Conservation (phyloP, 805 yeast genomes). For the Ascoidea tarda region DNA sequence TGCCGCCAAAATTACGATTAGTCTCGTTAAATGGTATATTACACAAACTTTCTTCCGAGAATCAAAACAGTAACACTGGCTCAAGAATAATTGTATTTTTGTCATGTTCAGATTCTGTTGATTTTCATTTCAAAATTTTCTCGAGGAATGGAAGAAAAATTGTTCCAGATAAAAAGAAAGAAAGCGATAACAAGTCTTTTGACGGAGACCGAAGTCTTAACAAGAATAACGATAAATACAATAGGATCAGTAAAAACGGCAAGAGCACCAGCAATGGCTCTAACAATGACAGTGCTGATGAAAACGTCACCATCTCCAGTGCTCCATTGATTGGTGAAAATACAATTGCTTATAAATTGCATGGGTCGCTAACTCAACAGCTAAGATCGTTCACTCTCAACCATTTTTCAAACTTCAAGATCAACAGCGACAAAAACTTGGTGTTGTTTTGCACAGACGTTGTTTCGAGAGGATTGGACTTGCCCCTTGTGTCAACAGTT, state of each 20-base stretch:
- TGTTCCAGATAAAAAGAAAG: constrained; percentile 5
- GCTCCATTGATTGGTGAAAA: constrained; percentile 36
- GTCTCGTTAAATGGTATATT: constrained; percentile 66
- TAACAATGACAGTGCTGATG: constrained; percentile 12
- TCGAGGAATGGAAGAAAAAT: constrained; percentile 39
- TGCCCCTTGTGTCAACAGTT: constrained; percentile 75
- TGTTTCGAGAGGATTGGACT: constrained; percentile 92
- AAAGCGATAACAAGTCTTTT: constrained; percentile 6
- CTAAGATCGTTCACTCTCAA: constrained; percentile 65
- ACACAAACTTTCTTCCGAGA: constrained; percentile 27
- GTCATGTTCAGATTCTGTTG: constrained; percentile 94
- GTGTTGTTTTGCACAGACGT: constrained; percentile 92
- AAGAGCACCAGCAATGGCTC: constrained; percentile 12
- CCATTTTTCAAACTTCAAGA: constrained; percentile 31
- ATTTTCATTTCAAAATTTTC: constrained; percentile 74
- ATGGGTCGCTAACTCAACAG: constrained; percentile 84
- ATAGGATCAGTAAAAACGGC: constrained; percentile 19
- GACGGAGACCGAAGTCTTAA: constrained; percentile 19
- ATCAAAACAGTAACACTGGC: constrained; percentile 14
- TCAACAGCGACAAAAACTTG: constrained; percentile 34
- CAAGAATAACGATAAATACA: constrained; percentile 14
- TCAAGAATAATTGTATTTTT: constrained; percentile 70
- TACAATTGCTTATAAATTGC: constrained; percentile 53
- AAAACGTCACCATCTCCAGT: constrained; percentile 28
- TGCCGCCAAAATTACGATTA: constrained; percentile 83